Base-by-base conservation (phyloP, 2,329 filamentous ascomycete genomes). In the Penicillium sp. region DNA sequence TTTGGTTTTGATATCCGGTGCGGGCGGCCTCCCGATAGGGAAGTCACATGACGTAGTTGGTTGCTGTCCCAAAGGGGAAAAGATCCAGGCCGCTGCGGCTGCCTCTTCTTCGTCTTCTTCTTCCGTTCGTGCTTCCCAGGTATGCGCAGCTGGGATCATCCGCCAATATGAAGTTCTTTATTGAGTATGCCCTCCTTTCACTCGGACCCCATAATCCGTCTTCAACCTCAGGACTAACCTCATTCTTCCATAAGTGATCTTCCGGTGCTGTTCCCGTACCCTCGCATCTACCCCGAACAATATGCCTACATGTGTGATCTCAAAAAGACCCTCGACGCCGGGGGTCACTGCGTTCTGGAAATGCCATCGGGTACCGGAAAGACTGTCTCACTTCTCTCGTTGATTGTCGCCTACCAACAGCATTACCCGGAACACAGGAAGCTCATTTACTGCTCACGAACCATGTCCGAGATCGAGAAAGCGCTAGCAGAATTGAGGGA, bases 381-480 rank as follows among this genome's bases (percentile, higher is more conserved):
- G 79, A 99, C 94, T 0, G 90, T 99, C 21, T 97, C 94, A 8
- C 80, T 99, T 4, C 80, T 99, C 37, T 97, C 94, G 0, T 83
- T 99, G 62, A 99, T 99, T 66, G 86, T 99, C 51, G 93, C 94
- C 34, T 99, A 99, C 67, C 95, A 99, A 73, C 90, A 94, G 70
- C 87, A 92, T 69, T 92, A 93, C 66, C 91, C 92, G 3, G 91
- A 96, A 68, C 90, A 94, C 65, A 83, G 95, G 49, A 99, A 99
- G 75, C 85, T 99, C 45, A 97, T 99, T 49, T 99, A 99, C 75
- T 99, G 94, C 79, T 99, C 94, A 58, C 91, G 94, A 77, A 99
- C 94, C 50, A 99, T 99, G 92, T 99, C 94, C 30, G 94, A 99
- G 77, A 99, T 99, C 66, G 94, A 99, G 71, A 99, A 99, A 75